These are phyloP conservation scores for Solanum clarkiae DNA, from an alignment of 257 asterid species.

Conservation along the genomic window DNA sequence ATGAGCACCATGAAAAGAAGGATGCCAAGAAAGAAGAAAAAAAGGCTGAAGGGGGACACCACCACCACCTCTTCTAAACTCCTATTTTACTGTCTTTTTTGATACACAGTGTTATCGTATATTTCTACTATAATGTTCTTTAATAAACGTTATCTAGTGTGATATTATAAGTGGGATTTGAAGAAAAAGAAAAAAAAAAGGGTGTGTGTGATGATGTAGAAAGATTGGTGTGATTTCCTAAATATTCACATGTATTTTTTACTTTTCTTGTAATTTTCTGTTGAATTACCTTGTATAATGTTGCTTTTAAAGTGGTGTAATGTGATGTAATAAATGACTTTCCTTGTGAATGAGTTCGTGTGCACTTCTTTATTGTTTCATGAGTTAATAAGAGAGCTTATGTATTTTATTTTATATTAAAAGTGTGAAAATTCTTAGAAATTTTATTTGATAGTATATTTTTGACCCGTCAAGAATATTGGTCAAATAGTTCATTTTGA, in stretches of 20 bases:
- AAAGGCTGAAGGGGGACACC: neutral
- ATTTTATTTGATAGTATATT: too few relatives aligned
- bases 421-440: too few relatives aligned
- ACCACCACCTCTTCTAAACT: neutral
- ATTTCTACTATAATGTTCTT: neutral
- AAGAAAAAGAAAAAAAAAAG: neutral
- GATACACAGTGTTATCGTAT: neutral
- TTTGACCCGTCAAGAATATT: too few relatives aligned
- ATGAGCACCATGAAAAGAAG: slow-evolving; percentile 67
- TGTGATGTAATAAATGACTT: neutral
- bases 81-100: neutral
- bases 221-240: neutral
- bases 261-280: neutral
- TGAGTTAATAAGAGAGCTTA: neutral
- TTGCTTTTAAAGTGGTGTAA: neutral
- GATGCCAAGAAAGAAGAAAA: slow-evolving; percentile 13
- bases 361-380: neutral
- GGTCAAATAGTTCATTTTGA: too few relatives aligned
- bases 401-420: too few relatives aligned
- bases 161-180: neutral
- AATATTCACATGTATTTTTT: neutral
- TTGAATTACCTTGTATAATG: neutral
- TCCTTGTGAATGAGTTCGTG: too few relatives aligned
- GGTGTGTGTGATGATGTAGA: neutral
- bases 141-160: neutral